Evolutionary conservation across 2,329 filamentous ascomycete genomes (phyloP), one percentile per base, ranked within the genome.

Genomic region (Stagonosporopsis rhizophila): DNA sequence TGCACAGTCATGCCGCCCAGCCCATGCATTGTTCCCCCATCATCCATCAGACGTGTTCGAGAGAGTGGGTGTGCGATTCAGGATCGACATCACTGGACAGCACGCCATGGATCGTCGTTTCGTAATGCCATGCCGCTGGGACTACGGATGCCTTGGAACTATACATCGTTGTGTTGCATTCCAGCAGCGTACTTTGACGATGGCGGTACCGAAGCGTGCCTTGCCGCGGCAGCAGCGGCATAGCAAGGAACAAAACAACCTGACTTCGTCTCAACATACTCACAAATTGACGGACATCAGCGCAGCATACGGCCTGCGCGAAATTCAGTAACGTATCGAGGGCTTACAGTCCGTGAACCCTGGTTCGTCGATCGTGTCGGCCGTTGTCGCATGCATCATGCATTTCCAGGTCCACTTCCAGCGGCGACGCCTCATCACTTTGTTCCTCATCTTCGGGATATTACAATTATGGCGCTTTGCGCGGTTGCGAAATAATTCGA

Each of bases 331-430:
- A 44, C 20, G 38, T n/a, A 42, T 35, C 9, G n/a, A 47, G 17
- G 41, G 19, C 37, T 41, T n/a, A 15, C 28, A 41, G 25, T 17
- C 22, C 25, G 41, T 30, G 65, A 71, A 72, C 66, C 52, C 37
- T 59, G 56, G 69, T 72, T 72, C 65, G 66, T 68, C 60, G 63
- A 68, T 72, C 63, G 61, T 32, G 41, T 52, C 42, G 56, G 53
- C 49, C 56, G 59, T 42, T 46, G 52, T 48, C 59, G 44, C 47
- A 51, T 61, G 52, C 64, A 59, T 64, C 52, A 48, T 56, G 65
- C 58, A 58, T 49, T 39, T 40, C 27, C 53, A 52, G 58, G 62
- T 46, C 65, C 65, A 52, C 64, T 59, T 61, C 57, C 59, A 66
- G 63, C 60, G 61, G 64, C 58, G 52, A 60, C 60, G 60, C 57